Conservation (phyloP, 2,329 filamentous ascomycete genomes). For the Thelonectria blattea region DNA sequence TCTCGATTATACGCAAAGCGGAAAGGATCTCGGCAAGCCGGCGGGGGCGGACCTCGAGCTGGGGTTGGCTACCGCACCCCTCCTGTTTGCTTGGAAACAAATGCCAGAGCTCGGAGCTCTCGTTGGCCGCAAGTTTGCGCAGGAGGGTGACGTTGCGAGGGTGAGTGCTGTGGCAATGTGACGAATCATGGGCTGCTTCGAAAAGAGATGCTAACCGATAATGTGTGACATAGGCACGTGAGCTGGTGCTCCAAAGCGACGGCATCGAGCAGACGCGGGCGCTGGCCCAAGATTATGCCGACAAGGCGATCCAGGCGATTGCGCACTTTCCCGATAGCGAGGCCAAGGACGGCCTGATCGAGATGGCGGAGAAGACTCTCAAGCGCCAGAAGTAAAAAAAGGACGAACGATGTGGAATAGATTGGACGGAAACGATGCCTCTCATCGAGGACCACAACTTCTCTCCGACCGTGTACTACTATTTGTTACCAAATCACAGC, state of each 20-base stretch:
- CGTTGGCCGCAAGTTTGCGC: conserved; percentile 88
- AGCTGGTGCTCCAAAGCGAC: conserved; percentile 81
- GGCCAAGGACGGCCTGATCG: conserved; percentile 86
- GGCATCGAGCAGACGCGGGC: conserved; percentile 92
- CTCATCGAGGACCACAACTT: background rate
- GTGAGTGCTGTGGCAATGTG: conserved; percentile 59
- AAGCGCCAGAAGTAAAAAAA: conserved; percentile 79
- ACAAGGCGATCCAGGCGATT: conserved; percentile 87
- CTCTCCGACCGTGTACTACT: conserved; percentile 20
- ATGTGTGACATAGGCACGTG: conserved; percentile 69
- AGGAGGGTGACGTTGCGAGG: conserved; percentile 82
- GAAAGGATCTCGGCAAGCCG: conserved; percentile 88
- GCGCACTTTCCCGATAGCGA: conserved; percentile 88
- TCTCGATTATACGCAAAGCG: conserved; percentile 92
- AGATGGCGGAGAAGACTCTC: conserved; percentile 94
- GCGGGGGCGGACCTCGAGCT: conserved; percentile 93
- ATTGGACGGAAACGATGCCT: conserved; percentile 5
- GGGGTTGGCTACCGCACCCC: conserved; percentile 88
- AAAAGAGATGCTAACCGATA: conserved; percentile 32
- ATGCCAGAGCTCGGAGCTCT: conserved; percentile 83
- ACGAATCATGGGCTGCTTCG: conserved; percentile 24
- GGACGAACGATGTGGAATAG: background rate
- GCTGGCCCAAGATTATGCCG: conserved; percentile 87
- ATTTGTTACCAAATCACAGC: conserved; percentile 25
- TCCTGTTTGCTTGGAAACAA: conserved; percentile 95